phyloP scores from a whole-genome alignment of 345 rosid genomes.

The Heritiera fomes region DNA sequence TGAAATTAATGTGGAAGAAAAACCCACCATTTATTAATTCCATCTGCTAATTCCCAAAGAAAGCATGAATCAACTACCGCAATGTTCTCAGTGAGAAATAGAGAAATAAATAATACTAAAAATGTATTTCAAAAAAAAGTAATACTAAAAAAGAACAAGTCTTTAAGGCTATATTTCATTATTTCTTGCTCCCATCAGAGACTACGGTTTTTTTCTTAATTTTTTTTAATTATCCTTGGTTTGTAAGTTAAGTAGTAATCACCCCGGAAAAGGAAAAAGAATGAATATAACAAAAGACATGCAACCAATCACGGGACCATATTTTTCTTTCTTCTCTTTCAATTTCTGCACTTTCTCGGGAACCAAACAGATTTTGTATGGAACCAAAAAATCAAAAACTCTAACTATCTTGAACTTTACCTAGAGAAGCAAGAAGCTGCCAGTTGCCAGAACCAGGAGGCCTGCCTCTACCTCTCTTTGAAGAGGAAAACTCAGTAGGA shows the following conservation, averaged over 20 bases:
- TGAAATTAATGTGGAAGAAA: slow-evolving; percentile 1
- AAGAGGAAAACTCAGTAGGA: slow-evolving; percentile 32
- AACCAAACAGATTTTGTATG: slow-evolving; percentile 25
- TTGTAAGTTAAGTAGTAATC: background rate
- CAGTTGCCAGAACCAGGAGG: slow-evolving; percentile 57
- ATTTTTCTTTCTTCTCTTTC: background rate
- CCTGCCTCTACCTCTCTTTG: slow-evolving; percentile 55
- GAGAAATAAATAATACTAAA: background rate
- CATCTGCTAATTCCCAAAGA: background rate
- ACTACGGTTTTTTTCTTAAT: background rate
- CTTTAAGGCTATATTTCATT: slow-evolving; percentile 9
- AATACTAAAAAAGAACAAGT: slow-evolving; percentile 3
- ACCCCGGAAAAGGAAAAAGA: background rate
- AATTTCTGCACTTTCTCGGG: slow-evolving; percentile 27
- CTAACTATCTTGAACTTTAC: slow-evolving; percentile 31
- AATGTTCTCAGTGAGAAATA: slow-evolving; percentile 33
- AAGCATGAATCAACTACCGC: slow-evolving; percentile 30
- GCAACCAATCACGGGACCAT: slow-evolving; percentile 4
- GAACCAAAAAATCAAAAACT: background rate
- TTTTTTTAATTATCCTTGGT: background rate
- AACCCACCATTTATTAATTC: background rate
- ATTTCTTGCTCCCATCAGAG: background rate
- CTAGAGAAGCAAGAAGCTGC: slow-evolving; percentile 66
- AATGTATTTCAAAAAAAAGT: background rate
- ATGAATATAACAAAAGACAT: background rate